These are phyloP conservation scores for Monilinia fructigena DNA, from an alignment of 2,329 filamentous ascomycete genomes.

Conservation along the genomic window DNA sequence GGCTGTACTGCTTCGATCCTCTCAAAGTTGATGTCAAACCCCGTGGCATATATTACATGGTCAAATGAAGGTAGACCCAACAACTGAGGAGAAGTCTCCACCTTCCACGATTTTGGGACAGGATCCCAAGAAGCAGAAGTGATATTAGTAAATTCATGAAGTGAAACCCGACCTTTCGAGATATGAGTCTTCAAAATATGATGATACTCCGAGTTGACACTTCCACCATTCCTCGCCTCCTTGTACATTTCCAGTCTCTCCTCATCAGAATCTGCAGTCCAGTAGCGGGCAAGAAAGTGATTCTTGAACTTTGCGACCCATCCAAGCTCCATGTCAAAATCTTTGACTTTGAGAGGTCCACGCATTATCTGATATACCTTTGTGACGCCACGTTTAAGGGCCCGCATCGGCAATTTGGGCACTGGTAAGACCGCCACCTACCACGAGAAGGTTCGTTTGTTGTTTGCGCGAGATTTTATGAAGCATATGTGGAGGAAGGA, in stretches of 20 bases:
- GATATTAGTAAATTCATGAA: slow-evolving; percentile 42
- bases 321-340: slow-evolving; percentile 72
- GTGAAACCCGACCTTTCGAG: slow-evolving; percentile 22
- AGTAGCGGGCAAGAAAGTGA: slow-evolving; percentile 72
- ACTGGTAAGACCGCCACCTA: slow-evolving; percentile 75
- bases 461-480: slow-evolving; percentile 51
- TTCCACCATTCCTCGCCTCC: slow-evolving; percentile 70
- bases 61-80: slow-evolving; percentile 47
- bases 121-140: slow-evolving; percentile 51
- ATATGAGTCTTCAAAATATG: slow-evolving; percentile 27
- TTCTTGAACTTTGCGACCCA: slow-evolving; percentile 87
- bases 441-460: slow-evolving; percentile 64
- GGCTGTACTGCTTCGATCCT: slow-evolving; percentile 60
- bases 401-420: slow-evolving; percentile 70
- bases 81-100: slow-evolving; percentile 52
- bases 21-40: slow-evolving; percentile 62
- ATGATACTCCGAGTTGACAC: slow-evolving; percentile 57
- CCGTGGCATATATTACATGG: slow-evolving; percentile 55
- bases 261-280: slow-evolving; percentile 69
- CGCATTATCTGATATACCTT: slow-evolving; percentile 72
- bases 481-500: slow-evolving; percentile 43
- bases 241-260: slow-evolving; percentile 66
- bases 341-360: slow-evolving; percentile 58
- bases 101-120: slow-evolving; percentile 47
- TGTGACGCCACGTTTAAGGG: slow-evolving; percentile 60